These are phyloP conservation scores for Tulasnella calospora DNA, from an alignment of 768 basidiomycete species.

Conservation along the genomic window DNA sequence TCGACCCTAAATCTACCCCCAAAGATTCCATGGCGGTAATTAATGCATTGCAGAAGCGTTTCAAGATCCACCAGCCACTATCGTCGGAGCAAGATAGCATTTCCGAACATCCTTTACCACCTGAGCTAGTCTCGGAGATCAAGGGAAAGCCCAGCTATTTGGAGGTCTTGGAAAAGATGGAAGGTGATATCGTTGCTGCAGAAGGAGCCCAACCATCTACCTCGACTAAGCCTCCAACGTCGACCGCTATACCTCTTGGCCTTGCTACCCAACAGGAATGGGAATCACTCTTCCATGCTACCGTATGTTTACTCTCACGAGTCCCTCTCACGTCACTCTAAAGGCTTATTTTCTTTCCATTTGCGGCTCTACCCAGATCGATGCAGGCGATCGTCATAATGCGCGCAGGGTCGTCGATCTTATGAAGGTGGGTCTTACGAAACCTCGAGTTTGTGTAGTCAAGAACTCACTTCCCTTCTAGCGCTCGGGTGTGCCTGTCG, in stretches of 20 bases:
- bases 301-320: constrained; percentile 41
- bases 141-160: neutral
- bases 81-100: neutral
- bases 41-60: constrained; percentile 7
- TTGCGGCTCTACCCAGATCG: constrained; percentile 39
- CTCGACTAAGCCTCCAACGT: neutral
- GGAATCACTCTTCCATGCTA: constrained; percentile 48
- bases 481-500: constrained; percentile 43
- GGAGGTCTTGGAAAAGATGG: neutral
- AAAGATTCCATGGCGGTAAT: neutral
- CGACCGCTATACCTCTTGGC: constrained; percentile 40
- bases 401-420: constrained; percentile 51
- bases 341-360: constrained; percentile 42
- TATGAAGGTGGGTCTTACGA: constrained; percentile 43
- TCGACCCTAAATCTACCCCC: neutral
- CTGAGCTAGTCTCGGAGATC: neutral
- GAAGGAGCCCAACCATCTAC: constrained; percentile 17
- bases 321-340: neutral
- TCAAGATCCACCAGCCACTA: neutral
- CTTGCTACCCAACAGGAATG: constrained; percentile 52
- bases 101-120: neutral
- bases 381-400: constrained; percentile 44
- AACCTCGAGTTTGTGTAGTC: neutral
- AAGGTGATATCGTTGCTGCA: neutral
- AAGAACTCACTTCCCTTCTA: constrained; percentile 29